phyloP scores from a whole-genome alignment of 78 protist species.

The Dictyostelium discoideum region dicty_2.7 NC_007089.4:2759001-2759500 shows the following conservation, averaged over 20 bases:
- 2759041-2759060: neutral
- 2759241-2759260: slow-evolving; percentile 22
- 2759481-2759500: slow-evolving; percentile 32
- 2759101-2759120: slow-evolving; percentile 38
- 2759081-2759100: neutral
- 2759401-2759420: slow-evolving; percentile 50
- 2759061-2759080: neutral
- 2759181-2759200: neutral
- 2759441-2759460: slow-evolving; percentile 31
- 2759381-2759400: neutral
- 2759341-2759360: slow-evolving; percentile 2
- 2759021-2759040: slow-evolving; percentile 1
- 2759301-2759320: neutral
- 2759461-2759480: slow-evolving; percentile 25
- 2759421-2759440: slow-evolving; percentile 23
- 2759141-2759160: neutral
- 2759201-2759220: neutral
- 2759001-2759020: slow-evolving; percentile 40
- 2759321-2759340: slow-evolving; percentile 14
- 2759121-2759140: neutral
- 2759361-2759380: slow-evolving; percentile 67
- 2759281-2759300: slow-evolving; percentile 23
- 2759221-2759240: slow-evolving; percentile 51
- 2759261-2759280: slow-evolving; percentile 42
- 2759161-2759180: neutral